Percentiles rank a stretch among this genome's conserved stretches.
These are phyloP conservation scores for Cylindrotheca closterium DNA, from an alignment of 108 stramenopile genomes.

Conservation along the genomic window DNA sequence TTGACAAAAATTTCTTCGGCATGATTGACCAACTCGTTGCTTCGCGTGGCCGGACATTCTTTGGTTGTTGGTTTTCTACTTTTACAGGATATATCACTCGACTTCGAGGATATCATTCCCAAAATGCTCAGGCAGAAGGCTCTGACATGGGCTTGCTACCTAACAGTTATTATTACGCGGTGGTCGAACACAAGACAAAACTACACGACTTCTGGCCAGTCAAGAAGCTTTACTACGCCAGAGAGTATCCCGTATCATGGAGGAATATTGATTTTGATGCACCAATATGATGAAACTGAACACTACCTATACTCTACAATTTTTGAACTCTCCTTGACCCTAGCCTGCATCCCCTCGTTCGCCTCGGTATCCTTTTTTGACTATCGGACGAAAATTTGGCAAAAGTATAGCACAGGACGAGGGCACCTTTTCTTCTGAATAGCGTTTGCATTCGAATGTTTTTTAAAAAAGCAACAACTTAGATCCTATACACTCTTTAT, in stretches of 20 bases:
- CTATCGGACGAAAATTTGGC: no score
- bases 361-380: no score
- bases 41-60: conserved; percentile 60
- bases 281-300: no score
- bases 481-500: no score
- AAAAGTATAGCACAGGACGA: no score
- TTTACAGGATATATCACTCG: conserved; percentile 77
- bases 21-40: conserved; percentile 92
- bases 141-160: conserved; percentile 49
- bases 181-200: conserved; percentile 40
- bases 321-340: no score
- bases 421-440: no score
- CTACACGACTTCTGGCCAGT: conserved; percentile 58
- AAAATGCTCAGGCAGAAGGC: conserved; percentile 48
- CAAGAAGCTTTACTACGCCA: conserved; percentile 46
- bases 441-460: no score
- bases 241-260: conserved; percentile 83
- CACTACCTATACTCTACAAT: no score
- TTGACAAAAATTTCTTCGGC: conserved; percentile 66
- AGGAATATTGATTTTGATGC: conserved; percentile 63
- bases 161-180: conserved; percentile 54
- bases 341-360: no score
- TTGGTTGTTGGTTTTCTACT: conserved; percentile 82
- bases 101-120: conserved; percentile 66
- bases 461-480: no score